Conservation (phyloP, 495 filamentous ascomycete genomes). For the Pyrenula massariospora region DNA sequence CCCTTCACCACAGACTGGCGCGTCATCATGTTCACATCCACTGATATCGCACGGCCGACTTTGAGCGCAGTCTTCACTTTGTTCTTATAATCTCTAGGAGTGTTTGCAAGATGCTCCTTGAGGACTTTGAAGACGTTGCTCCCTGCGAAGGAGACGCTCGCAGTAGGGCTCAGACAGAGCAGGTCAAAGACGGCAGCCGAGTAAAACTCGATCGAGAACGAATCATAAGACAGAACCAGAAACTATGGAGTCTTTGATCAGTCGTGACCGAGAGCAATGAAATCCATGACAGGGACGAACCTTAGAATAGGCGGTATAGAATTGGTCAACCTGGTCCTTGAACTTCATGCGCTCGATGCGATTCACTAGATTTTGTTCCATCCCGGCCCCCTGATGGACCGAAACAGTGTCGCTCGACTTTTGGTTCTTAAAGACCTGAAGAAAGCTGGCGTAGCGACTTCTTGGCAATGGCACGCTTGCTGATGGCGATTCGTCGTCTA, state of each 20-base stretch:
- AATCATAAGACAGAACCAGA: constrained; percentile 21
- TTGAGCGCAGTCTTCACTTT: constrained; percentile 24
- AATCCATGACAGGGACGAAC: constrained; percentile 13
- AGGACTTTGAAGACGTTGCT: constrained; percentile 40
- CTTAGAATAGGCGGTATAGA: constrained; percentile 38
- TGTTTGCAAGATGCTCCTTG: constrained; percentile 19
- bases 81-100: constrained; percentile 22
- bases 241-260: constrained; percentile 13
- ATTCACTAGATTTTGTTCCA: constrained; percentile 24
- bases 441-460: constrained; percentile 10
- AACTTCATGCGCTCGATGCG: constrained; percentile 25
- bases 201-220: constrained; percentile 17
- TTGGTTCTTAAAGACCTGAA: constrained; percentile 19
- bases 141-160: constrained; percentile 22
- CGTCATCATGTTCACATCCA: constrained; percentile 22
- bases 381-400: constrained; percentile 17
- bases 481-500: constrained; percentile 3
- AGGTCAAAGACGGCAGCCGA: constrained; percentile 25
- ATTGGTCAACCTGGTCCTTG: constrained; percentile 25
- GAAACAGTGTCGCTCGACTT: constrained; percentile 7
- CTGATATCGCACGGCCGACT: constrained; percentile 24
- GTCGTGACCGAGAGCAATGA: not conserved
- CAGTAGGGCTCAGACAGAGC: constrained; percentile 26
- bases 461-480: not conserved
- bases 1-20: constrained; percentile 9